phyloP scores from a whole-genome alignment of 176 grass and related monocot species.

The Eleusine coracana region DNA sequence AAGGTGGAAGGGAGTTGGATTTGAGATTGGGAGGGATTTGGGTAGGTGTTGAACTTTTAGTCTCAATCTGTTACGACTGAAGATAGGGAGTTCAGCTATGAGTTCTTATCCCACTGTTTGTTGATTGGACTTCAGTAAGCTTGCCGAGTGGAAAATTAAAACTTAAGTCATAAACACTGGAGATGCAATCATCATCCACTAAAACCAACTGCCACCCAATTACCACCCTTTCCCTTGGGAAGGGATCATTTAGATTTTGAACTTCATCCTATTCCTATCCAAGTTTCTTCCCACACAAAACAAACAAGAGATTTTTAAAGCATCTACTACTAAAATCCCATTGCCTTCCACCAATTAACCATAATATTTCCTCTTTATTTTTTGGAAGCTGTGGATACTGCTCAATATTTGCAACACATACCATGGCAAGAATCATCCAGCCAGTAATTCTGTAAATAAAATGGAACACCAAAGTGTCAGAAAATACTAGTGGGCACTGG shows the following conservation, averaged over 20 bases:
- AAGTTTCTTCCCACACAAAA: not conserved
- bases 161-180: not conserved
- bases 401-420: slow-evolving; percentile 14
- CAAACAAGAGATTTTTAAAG: not conserved
- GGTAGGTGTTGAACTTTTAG: too few species aligned
- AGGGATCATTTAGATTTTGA: too few species aligned
- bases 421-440: not conserved
- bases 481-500: not conserved
- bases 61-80: too few species aligned
- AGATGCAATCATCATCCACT: not conserved
- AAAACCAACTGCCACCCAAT: not conserved
- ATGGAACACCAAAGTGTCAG: not conserved
- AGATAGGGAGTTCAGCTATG: too few species aligned
- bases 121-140: not conserved
- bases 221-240: too few species aligned
- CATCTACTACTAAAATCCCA: not conserved
- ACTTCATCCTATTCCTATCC: not conserved
- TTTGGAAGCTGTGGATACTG: not conserved
- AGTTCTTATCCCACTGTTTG: not conserved
- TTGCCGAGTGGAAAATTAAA: not conserved
- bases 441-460: not conserved
- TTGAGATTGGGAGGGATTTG: not conserved
- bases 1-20: not conserved
- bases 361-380: not conserved
- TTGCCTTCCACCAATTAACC: not conserved